Percentiles rank a stretch among this genome's conserved stretches.
phyloP scores from a whole-genome alignment of 2,329 filamentous ascomycete genomes.

The Sarocladiaceae sp. region DNA sequence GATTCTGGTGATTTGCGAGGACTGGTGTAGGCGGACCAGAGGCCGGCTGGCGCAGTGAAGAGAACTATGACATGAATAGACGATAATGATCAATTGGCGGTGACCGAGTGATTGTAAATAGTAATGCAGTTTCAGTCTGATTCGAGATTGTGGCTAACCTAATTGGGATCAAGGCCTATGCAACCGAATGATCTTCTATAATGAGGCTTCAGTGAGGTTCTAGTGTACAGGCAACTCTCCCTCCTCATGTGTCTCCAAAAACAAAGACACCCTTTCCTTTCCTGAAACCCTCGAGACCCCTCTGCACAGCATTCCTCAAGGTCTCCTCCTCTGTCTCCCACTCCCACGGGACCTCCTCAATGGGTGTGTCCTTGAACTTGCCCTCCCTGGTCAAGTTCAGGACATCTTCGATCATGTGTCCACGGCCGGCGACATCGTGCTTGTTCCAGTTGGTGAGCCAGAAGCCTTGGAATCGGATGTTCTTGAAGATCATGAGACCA shows the following conservation, averaged over 20 bases:
- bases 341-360: slow-evolving; percentile 78
- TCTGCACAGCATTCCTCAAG: slow-evolving; percentile 71
- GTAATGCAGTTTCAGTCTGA: too few relatives aligned
- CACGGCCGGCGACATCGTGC: slow-evolving; percentile 67
- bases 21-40: not conserved
- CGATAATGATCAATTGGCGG: not conserved
- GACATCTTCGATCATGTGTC: slow-evolving; percentile 79
- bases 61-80: too few relatives aligned
- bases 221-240: not conserved
- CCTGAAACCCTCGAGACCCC: slow-evolving; percentile 78
- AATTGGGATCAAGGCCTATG: too few relatives aligned
- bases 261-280: slow-evolving; percentile 88
- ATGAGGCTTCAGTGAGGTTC: too few relatives aligned
- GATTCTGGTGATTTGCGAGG: not conserved
- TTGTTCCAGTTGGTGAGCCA: slow-evolving; percentile 93
- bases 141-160: too few relatives aligned
- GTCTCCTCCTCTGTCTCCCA: slow-evolving; percentile 71
- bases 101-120: too few relatives aligned
- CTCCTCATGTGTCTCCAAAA: slow-evolving; percentile 56
- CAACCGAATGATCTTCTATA: not conserved
- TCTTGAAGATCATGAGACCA: slow-evolving; percentile 87
- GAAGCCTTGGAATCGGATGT: slow-evolving; percentile 85
- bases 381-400: slow-evolving; percentile 69
- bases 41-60: too few relatives aligned
- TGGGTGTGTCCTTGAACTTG: slow-evolving; percentile 77